Evolutionary conservation across 1,139 yeast species (phyloP).

Genomic region (Suhomyces kunorum): DNA sequence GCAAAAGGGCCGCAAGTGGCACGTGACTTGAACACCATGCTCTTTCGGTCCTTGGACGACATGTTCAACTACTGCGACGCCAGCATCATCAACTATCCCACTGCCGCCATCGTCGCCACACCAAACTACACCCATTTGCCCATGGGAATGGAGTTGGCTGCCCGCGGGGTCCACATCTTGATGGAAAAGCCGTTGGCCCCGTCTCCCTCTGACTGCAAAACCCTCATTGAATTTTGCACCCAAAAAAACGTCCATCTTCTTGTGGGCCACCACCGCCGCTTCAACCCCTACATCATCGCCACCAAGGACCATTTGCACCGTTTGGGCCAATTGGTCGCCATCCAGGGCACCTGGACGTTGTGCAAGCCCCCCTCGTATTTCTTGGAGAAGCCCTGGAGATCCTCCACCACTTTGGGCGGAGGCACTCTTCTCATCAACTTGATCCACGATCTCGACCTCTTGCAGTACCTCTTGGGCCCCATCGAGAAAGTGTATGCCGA

Average conservation of each 20-base stretch:
- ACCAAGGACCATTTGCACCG: constrained; percentile 33
- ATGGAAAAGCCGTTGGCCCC: constrained; percentile 49
- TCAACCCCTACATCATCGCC: constrained; percentile 43
- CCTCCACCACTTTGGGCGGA: constrained; percentile 36
- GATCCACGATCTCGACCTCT: constrained; percentile 45
- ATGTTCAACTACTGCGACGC: constrained; percentile 31
- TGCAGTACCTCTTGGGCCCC: constrained; percentile 45
- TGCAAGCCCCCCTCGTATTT: constrained; percentile 40
- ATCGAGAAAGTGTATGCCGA: constrained; percentile 43
- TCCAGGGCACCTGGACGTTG: constrained; percentile 47
- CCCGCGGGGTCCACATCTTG: constrained; percentile 37
- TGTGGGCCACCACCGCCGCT: constrained; percentile 48
- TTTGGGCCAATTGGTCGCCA: constrained; percentile 37
- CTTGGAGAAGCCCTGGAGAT: constrained; percentile 43
- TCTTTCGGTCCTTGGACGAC: constrained; percentile 30
- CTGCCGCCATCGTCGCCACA: constrained; percentile 47
- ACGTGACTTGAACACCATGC: constrained; percentile 24
- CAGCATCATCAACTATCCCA: constrained; percentile 30
- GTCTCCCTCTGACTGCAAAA: constrained; percentile 36
- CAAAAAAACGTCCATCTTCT: constrained; percentile 32
- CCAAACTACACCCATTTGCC: constrained; percentile 45
- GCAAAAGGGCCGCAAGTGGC: constrained; percentile 41
- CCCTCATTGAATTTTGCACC: constrained; percentile 31
- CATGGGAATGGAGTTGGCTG: constrained; percentile 37
- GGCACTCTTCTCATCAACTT: constrained; percentile 44